A percentile compares a stretch with the other conserved stretches of the same genome.
Evolutionary conservation across 1,284 basidiomycete genomes (phyloP).

Genomic region (Heterobasidion annosum): DNA sequence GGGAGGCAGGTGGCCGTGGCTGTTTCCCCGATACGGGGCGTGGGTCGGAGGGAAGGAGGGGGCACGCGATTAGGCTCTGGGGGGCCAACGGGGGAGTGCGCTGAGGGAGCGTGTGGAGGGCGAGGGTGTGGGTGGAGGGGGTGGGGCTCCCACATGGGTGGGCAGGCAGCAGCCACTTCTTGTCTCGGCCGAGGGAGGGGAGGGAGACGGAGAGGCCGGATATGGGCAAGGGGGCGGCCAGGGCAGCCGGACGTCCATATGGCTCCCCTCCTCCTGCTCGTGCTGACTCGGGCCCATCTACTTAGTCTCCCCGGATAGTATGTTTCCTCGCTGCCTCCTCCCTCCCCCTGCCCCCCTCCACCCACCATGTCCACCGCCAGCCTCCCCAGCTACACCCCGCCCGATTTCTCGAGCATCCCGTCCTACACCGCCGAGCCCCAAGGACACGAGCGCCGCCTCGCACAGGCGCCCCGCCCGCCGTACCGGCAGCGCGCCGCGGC

Average conservation of each 20-base stretch:
- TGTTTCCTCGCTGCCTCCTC: background rate
- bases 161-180: background rate
- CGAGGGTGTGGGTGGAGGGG: background rate
- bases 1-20: no score
- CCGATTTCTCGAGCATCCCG: constrained; percentile 15
- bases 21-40: background rate
- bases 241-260: background rate
- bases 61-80: background rate
- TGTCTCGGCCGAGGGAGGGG: background rate
- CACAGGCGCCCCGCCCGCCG: constrained; percentile 22
- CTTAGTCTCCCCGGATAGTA: background rate
- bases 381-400: constrained; percentile 21
- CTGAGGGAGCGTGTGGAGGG: background rate
- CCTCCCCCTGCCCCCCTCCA: background rate
- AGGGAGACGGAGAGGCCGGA: background rate
- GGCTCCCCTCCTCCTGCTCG: background rate
- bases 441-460: constrained; percentile 42
- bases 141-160: no score
- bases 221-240: background rate
- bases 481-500: constrained; percentile 24
- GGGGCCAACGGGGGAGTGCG: background rate
- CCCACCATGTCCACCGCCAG: constrained; percentile 23
- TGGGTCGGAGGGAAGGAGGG: background rate
- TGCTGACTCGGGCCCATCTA: background rate
- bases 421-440: constrained; percentile 37